These are phyloP conservation scores for Pyrenophora seminiperda DNA, from an alignment of 2,329 filamentous ascomycete species.

Conservation along the genomic window DNA sequence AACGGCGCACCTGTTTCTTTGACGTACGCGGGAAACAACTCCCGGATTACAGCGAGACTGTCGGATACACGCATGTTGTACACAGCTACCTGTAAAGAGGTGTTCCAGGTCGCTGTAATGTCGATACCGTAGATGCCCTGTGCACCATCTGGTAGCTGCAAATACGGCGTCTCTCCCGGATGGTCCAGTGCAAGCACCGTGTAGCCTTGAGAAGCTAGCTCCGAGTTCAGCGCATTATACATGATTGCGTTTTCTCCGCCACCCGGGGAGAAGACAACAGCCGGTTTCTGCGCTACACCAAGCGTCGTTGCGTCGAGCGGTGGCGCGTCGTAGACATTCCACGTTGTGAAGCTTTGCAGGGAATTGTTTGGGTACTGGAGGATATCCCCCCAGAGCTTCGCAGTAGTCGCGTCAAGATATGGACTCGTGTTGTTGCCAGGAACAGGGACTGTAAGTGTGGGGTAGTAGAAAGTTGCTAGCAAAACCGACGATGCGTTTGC, in stretches of 20 bases:
- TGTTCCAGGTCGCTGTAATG: neutral
- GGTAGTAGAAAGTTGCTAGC: constrained; percentile 33
- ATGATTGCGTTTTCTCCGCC: constrained; percentile 9
- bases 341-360: constrained; percentile 12
- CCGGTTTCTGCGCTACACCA: constrained; percentile 9
- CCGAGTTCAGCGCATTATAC: constrained; percentile 10
- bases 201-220: constrained; percentile 20
- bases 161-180: constrained; percentile 21
- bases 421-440: constrained; percentile 14
- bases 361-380: constrained; percentile 5
- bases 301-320: neutral
- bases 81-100: neutral
- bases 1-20: constrained; percentile 3
- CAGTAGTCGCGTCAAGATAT: constrained; percentile 31
- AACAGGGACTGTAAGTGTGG: constrained; percentile 19
- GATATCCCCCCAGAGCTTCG: constrained; percentile 14
- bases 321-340: constrained; percentile 12
- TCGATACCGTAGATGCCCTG: constrained; percentile 12
- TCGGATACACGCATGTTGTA: constrained; percentile 7
- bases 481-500: constrained; percentile 12
- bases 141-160: constrained; percentile 8
- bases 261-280: constrained; percentile 21
- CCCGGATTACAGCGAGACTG: neutral
- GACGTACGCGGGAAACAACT: constrained; percentile 10
- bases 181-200: constrained; percentile 21